phyloP scores from a whole-genome alignment of 1,139 yeast genomes.

The Wickerhamomyces sp. region DNA sequence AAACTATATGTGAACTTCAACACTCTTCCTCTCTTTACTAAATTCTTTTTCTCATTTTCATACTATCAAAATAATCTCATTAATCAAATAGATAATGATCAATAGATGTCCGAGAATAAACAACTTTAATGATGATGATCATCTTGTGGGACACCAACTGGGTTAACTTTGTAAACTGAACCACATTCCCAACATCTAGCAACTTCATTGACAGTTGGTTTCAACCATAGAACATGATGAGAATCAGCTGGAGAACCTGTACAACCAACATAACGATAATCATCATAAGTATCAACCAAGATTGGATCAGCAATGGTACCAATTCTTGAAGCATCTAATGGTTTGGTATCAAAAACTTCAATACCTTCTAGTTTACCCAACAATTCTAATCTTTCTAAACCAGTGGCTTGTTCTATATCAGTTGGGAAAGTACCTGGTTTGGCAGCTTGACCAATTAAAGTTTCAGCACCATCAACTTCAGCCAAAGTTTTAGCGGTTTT shows the following conservation, averaged over 20 bases:
- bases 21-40: background rate
- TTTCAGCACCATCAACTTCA: conserved; percentile 76
- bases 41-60: background rate
- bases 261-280: conserved; percentile 95
- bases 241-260: conserved; percentile 94
- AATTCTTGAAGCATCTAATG: conserved; percentile 79
- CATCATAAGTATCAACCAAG: conserved; percentile 85
- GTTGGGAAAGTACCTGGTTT: conserved; percentile 80
- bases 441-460: conserved; percentile 91
- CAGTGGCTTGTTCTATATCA: conserved; percentile 94
- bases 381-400: conserved; percentile 94
- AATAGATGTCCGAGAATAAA: background rate
- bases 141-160: conserved; percentile 77
- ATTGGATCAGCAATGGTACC: conserved; percentile 90
- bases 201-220: conserved; percentile 76
- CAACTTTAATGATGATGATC: conserved; percentile 36
- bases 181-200: conserved; percentile 99
- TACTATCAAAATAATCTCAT: background rate
- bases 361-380: conserved; percentile 95
- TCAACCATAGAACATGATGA: conserved; percentile 90
- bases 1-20: too few relatives aligned
- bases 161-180: conserved; percentile 84
- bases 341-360: conserved; percentile 89
- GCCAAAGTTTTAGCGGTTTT: conserved; percentile 66
- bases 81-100: background rate